Percentiles rank a stretch among this genome's conserved stretches.
phyloP scores from a whole-genome alignment of 176 grass and related monocot species.

The Carex parvula region DNA sequence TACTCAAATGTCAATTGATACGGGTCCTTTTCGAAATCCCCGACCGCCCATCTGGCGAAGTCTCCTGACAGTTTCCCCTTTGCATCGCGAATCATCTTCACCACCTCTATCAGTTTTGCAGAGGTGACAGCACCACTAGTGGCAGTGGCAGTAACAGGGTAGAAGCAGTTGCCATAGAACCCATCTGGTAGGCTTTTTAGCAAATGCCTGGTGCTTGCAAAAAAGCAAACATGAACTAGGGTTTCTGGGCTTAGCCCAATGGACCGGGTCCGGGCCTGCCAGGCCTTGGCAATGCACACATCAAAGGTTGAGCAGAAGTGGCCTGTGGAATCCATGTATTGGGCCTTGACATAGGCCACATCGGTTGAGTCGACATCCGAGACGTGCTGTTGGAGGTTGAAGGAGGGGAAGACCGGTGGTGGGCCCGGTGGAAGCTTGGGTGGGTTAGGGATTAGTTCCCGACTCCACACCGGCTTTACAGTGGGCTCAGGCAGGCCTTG shows the following conservation, averaged over 20 bases:
- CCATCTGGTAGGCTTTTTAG: slow-evolving; percentile 38
- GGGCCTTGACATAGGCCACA: slow-evolving; percentile 32
- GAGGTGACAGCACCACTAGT: slow-evolving; percentile 11
- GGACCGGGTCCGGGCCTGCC: slow-evolving; percentile 49
- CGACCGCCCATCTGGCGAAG: slow-evolving; percentile 35
- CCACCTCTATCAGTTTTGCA: slow-evolving; percentile 29
- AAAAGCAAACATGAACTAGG: slow-evolving; percentile 55
- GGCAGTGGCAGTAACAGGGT: slow-evolving; percentile 45
- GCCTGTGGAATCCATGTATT: slow-evolving; percentile 38
- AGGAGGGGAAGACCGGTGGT: slow-evolving; percentile 30
- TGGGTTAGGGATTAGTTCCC: slow-evolving; percentile 38
- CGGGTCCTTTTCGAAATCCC: slow-evolving; percentile 46
- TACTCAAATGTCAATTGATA: slow-evolving; percentile 43
- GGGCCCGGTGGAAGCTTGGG: slow-evolving; percentile 28
- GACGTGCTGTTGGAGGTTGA: slow-evolving; percentile 42
- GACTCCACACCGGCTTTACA: slow-evolving; percentile 39
- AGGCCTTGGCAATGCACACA: slow-evolving; percentile 53
- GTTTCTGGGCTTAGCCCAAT: slow-evolving; percentile 30
- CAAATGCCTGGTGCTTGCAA: slow-evolving; percentile 60
- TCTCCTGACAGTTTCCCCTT: slow-evolving; percentile 41
- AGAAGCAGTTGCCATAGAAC: slow-evolving; percentile 72
- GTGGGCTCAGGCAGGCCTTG: slow-evolving; percentile 32
- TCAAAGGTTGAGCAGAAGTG: slow-evolving; percentile 67
- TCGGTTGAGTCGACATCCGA: slow-evolving; percentile 26
- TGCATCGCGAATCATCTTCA: slow-evolving; percentile 53